Conservation (phyloP, 805 yeast species). For the Pichia ethanolica region DNA sequence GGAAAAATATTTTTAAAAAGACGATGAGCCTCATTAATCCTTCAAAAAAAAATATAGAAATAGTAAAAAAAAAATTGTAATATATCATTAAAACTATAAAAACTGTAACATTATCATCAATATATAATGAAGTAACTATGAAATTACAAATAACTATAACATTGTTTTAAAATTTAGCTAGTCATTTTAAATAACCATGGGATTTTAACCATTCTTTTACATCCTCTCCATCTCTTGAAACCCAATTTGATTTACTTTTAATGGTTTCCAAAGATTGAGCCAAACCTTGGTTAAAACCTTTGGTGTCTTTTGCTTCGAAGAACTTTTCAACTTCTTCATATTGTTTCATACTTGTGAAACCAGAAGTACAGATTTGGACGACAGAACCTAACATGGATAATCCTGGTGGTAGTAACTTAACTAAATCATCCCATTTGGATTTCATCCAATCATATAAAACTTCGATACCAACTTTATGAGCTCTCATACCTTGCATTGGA, state of each 20-base stretch:
- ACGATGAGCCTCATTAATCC: neutral
- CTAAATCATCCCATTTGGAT: constrained; percentile 63
- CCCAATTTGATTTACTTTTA: constrained; percentile 47
- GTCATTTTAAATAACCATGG: constrained; percentile 17
- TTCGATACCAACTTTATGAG: constrained; percentile 57
- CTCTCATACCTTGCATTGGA: constrained; percentile 69
- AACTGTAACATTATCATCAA: too few species aligned
- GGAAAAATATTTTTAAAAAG: neutral
- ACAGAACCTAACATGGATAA: constrained; percentile 73
- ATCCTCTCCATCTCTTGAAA: constrained; percentile 38
- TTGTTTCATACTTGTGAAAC: constrained; percentile 34
- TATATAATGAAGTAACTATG: too few species aligned
- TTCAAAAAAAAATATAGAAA: too few species aligned
- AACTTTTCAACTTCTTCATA: constrained; percentile 37
- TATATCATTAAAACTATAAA: too few species aligned
- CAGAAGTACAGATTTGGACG: constrained; percentile 48
- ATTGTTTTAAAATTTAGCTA: neutral
- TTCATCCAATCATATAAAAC: constrained; percentile 67
- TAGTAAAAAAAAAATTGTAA: too few species aligned
- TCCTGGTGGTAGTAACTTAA: constrained; percentile 69
- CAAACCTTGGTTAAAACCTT: constrained; percentile 52
- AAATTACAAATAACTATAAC: neutral
- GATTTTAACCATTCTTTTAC: constrained; percentile 40
- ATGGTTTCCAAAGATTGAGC: constrained; percentile 53
- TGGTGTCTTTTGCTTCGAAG: constrained; percentile 42